Conservation (phyloP, 2,329 filamentous ascomycete species). For the Pyrenochaeta sp. region DNA sequence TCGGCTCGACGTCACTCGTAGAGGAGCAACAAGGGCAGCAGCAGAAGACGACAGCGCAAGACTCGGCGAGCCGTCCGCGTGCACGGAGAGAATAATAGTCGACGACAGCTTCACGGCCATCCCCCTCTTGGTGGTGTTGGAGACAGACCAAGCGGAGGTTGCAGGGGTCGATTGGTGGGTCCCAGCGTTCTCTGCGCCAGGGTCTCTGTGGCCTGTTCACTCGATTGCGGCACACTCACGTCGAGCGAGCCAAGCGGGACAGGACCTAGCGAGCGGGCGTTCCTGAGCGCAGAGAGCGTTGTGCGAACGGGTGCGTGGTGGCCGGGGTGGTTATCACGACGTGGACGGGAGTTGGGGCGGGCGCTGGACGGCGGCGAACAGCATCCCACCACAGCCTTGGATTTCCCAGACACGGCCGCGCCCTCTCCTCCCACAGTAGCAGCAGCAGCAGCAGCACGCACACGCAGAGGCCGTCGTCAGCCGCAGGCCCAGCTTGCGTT, state of each 20-base stretch:
- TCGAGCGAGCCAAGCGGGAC: neutral
- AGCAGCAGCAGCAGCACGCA: neutral
- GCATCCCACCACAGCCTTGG: constrained; percentile 2
- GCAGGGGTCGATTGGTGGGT: constrained; percentile 1
- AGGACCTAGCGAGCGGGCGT: neutral
- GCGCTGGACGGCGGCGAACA: neutral
- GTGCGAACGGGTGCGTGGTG: neutral
- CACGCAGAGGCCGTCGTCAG: constrained; percentile 13
- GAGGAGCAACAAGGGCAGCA: constrained; percentile 10
- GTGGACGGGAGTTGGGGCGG: neutral
- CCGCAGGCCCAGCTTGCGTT: constrained; percentile 14
- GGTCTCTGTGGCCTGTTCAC: neutral
- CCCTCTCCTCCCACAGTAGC: constrained; percentile 7
- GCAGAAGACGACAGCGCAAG: constrained; percentile 3
- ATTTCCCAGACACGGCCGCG: neutral
- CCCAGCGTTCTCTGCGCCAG: neutral
- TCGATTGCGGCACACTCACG: neutral
- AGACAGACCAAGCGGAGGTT: neutral
- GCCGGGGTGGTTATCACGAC: neutral
- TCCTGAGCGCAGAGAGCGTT: neutral
- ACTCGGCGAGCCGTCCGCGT: constrained; percentile 1
- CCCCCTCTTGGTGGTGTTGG: constrained; percentile 1
- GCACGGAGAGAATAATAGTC: neutral
- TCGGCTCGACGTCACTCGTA: neutral
- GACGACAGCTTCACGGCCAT: neutral